These are phyloP conservation scores for Prillingera fragicola DNA, from an alignment of 1,284 basidiomycete species.

Conservation along the genomic window DNA sequence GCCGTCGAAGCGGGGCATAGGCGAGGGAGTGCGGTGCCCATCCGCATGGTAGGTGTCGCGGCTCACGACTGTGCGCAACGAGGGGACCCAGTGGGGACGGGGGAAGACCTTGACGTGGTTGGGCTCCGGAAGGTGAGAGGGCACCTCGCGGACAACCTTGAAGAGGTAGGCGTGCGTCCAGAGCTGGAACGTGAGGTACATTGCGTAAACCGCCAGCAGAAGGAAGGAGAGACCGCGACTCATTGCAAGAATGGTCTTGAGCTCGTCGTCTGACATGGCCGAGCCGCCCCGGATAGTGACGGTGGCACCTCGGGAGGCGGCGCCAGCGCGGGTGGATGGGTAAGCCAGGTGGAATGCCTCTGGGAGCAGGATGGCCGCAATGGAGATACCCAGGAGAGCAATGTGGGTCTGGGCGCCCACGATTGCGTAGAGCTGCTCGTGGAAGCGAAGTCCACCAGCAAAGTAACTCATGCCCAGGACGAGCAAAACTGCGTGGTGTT, in stretches of 20 bases:
- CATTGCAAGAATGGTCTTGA: conserved; percentile 46
- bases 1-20: conserved; percentile 1
- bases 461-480: conserved; percentile 68
- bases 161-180: conserved; percentile 61
- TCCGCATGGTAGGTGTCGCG: conserved; percentile 4
- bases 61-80: conserved; percentile 17
- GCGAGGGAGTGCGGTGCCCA: background rate
- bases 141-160: conserved; percentile 35
- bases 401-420: conserved; percentile 75
- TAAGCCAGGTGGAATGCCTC: conserved; percentile 57
- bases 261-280: conserved; percentile 25
- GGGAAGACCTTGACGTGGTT: conserved; percentile 39
- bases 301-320: too few species aligned
- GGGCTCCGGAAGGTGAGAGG: conserved; percentile 36
- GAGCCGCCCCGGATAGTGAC: conserved; percentile 13
- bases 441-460: conserved; percentile 56
- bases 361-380: conserved; percentile 66
- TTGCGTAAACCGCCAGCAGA: conserved; percentile 55
- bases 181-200: conserved; percentile 49
- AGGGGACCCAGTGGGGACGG: conserved; percentile 44
- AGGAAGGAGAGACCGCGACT: conserved; percentile 55
- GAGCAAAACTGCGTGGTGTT: conserved; percentile 54
- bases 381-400: conserved; percentile 68
- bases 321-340: too few species aligned
- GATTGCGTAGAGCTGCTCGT: conserved; percentile 59